Conservation (phyloP, 2,329 filamentous ascomycete genomes). For the Bimuria novae-zelandiae region DNA sequence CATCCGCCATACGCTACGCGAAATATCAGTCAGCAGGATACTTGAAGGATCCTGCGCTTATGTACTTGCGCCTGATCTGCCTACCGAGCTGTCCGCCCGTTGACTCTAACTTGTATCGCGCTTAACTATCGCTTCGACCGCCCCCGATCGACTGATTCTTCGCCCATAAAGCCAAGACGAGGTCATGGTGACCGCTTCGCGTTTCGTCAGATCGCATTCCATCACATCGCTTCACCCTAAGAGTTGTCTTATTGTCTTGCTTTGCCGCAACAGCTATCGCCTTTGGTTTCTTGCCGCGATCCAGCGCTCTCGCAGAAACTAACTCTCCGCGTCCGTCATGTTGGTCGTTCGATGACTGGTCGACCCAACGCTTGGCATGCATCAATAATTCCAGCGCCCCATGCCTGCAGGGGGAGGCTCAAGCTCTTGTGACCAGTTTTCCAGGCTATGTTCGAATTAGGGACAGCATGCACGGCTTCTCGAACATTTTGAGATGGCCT, state of each 20-base stretch:
- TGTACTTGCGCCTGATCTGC: conserved; percentile 13
- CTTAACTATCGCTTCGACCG: conserved; percentile 8
- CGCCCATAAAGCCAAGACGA: not conserved
- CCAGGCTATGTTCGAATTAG: not conserved
- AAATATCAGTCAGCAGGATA: conserved; percentile 9
- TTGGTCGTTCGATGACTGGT: conserved; percentile 9
- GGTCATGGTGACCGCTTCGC: not conserved
- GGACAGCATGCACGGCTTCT: conserved; percentile 4
- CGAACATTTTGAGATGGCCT: not conserved
- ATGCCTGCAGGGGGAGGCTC: conserved; percentile 4
- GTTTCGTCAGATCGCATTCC: not conserved
- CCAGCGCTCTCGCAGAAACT: conserved; percentile 4
- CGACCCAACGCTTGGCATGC: conserved; percentile 3
- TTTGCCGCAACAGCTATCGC: conserved; percentile 6
- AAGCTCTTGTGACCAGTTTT: conserved; percentile 3
- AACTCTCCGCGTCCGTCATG: conserved; percentile 8
- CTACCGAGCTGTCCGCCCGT: conserved; percentile 12
- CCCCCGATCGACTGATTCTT: not conserved
- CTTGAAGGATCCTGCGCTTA: conserved; percentile 9
- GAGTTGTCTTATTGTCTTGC: not conserved
- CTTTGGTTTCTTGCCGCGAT: not conserved
- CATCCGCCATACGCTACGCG: conserved; percentile 4
- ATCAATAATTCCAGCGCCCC: conserved; percentile 9
- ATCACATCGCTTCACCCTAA: not conserved
- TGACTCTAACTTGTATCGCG: conserved; percentile 14